Evolutionary conservation across 2,329 filamentous ascomycete species (phyloP).

Genomic region (Aspergillus melleus): DNA sequence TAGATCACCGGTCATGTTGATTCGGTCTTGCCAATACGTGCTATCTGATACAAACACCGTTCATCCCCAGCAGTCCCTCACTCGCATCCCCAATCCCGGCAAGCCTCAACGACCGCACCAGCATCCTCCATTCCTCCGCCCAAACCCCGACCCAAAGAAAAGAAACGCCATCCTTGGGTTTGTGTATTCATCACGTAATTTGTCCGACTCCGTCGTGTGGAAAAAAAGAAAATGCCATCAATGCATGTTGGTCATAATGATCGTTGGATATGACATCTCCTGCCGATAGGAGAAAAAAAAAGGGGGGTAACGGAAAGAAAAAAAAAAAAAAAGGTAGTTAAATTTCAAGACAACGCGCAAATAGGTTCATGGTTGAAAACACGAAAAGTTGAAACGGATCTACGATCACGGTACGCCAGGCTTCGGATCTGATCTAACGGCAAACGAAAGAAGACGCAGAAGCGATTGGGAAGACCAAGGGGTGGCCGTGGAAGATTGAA

Average conservation of each 20-base stretch:
- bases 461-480: conserved; percentile 28
- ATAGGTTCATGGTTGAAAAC: conserved; percentile 23
- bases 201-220: conserved; percentile 25
- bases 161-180: conserved; percentile 13
- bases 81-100: conserved; percentile 6
- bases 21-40: conserved; percentile 13
- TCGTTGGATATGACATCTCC: conserved; percentile 39
- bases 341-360: conserved; percentile 23
- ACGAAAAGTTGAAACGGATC: conserved; percentile 28
- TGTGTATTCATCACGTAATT: conserved; percentile 21
- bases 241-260: conserved; percentile 42
- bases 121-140: conserved; percentile 13
- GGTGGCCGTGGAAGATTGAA: conserved; percentile 24
- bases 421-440: conserved; percentile 40
- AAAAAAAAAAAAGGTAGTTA: conserved; percentile 17
- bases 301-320: conserved; percentile 5
- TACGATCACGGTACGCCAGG: conserved; percentile 41
- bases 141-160: conserved; percentile 13
- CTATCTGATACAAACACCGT: conserved; percentile 17
- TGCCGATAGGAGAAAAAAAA: conserved; percentile 25
- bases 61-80: background rate
- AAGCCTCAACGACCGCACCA: conserved; percentile 13
- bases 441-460: conserved; percentile 26
- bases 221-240: conserved; percentile 37
- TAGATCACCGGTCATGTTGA: conserved; percentile 7